These are phyloP conservation scores for Phyllosticta paracitricarpa DNA, from an alignment of 2,329 filamentous ascomycete species.

Conservation along the genomic window DNA sequence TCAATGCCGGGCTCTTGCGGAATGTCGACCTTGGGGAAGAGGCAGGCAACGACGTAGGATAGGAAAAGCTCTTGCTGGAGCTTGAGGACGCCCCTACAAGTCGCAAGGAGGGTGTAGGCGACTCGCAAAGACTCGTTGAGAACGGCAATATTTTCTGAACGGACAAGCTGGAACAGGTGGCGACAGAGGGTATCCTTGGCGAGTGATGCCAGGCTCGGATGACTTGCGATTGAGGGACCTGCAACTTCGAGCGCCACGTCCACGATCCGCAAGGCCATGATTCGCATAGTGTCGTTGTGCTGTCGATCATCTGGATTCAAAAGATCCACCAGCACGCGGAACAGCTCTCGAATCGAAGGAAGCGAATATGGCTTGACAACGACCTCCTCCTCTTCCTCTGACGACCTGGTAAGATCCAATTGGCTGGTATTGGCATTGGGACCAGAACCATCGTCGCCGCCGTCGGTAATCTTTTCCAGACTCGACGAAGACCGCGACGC, in stretches of 20 bases:
- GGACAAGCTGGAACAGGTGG: constrained; percentile 89
- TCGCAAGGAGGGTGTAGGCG: constrained; percentile 79
- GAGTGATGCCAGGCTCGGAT: constrained; percentile 75
- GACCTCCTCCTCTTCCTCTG: constrained; percentile 33
- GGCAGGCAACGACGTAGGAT: constrained; percentile 85
- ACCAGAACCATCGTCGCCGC: constrained; percentile 25
- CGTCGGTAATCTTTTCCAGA: constrained; percentile 25
- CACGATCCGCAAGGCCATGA: constrained; percentile 95
- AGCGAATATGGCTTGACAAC: constrained; percentile 82
- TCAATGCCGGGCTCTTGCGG: constrained; percentile 85
- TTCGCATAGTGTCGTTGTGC: constrained; percentile 88
- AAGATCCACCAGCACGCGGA: constrained; percentile 86
- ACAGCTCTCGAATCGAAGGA: constrained; percentile 87
- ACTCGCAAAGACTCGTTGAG: constrained; percentile 88
- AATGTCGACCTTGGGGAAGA: constrained; percentile 91
- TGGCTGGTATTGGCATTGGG: constrained; percentile 33
- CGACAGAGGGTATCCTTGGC: constrained; percentile 90
- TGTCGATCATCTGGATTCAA: constrained; percentile 87
- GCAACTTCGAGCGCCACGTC: constrained; percentile 95
- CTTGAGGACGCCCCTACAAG: constrained; percentile 82
- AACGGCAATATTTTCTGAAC: constrained; percentile 93
- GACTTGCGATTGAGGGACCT: constrained; percentile 85
- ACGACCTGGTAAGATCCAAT: constrained; percentile 33
- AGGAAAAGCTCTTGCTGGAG: constrained; percentile 94
- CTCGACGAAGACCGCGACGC: constrained; percentile 23